Evolutionary conservation across 1,284 basidiomycete genomes (phyloP), one percentile per base, ranked within the genome.

Genomic region (Ceratobasidium sp.): DNA sequence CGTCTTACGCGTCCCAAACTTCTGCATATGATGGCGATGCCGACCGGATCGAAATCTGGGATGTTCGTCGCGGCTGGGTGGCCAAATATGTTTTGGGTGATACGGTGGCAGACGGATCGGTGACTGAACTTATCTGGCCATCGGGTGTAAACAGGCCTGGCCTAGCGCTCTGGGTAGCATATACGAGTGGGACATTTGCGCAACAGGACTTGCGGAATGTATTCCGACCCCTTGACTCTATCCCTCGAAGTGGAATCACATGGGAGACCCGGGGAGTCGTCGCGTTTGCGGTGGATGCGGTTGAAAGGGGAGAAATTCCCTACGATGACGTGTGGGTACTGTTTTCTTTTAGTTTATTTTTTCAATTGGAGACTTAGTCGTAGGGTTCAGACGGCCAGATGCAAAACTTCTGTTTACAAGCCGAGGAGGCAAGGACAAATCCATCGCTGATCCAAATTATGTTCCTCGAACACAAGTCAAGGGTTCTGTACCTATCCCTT

Each of bases 241-340:
- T 96, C 23, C 89, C 92, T 6, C 88, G 93, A 10, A 87, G 89
- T 3, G 87, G 92, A 0, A 81, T 90, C 10, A 86, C 90, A 0
- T 96, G 94, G 93, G 90, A 90, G 68, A 86, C 88, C 0, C 85
- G 87, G 53, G 93, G 93, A 0, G 88, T 91, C 5, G 82, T 96
- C 42, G 87, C 90, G 1, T 94, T 95, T 79, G 90, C 92, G 4
- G 82, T 89, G 1, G 93, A 94, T 77, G 84, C 84, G 23, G 87
- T 87, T 71, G 82, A 83, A 26, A 82, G 82, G 39, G 92, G 90
- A 85, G 94, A 95, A 80, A 83, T 93, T 0, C 95, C 95, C 0
- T 96, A 93, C 80, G 95, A 96, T 80, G 95, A 96, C 81, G 81
- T 92, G 94, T 95, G 81, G 81, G 91, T 85, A 17, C n/a, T 33